phyloP scores from a whole-genome alignment of 768 basidiomycete genomes.

The Plicaturopsis crispa region DNA sequence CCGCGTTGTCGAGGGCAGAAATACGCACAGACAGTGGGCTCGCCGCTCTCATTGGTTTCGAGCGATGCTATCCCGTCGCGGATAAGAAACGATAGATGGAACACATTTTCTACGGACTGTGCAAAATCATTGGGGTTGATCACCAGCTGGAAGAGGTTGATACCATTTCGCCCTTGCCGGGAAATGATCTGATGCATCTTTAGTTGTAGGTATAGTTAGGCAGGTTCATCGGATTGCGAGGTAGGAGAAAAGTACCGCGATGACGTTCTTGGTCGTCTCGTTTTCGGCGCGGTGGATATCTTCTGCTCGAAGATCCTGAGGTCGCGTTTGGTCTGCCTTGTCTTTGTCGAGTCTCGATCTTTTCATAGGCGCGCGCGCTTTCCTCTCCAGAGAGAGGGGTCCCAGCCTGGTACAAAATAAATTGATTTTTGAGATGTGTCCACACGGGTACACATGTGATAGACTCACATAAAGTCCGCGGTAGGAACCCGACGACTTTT shows the following conservation, averaged over 20 bases:
- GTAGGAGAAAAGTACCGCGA: slow-evolving; percentile 41
- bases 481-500: slow-evolving; percentile 74
- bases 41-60: slow-evolving; percentile 58
- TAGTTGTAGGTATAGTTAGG: background rate
- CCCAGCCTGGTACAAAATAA: slow-evolving; percentile 68
- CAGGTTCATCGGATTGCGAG: too few species aligned
- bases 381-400: slow-evolving; percentile 83
- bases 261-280: slow-evolving; percentile 85
- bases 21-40: slow-evolving; percentile 67
- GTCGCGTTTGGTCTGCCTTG: slow-evolving; percentile 57
- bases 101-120: slow-evolving; percentile 94
- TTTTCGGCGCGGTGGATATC: slow-evolving; percentile 81
- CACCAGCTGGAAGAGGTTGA: slow-evolving; percentile 83
- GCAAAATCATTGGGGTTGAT: slow-evolving; percentile 88
- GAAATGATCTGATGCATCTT: slow-evolving; percentile 49
- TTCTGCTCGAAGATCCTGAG: slow-evolving; percentile 75
- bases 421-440: slow-evolving; percentile 3
- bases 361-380: slow-evolving; percentile 54
- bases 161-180: slow-evolving; percentile 38
- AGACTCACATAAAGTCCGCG: slow-evolving; percentile 80
- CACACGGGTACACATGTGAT: background rate
- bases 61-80: slow-evolving; percentile 76
- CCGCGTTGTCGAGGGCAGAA: background rate
- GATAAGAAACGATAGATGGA: slow-evolving; percentile 90
- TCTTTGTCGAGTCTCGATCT: slow-evolving; percentile 67